These are phyloP conservation scores for Licmophora abbreviata DNA, from an alignment of 108 stramenopile genomes.

Conservation along the genomic window DNA sequence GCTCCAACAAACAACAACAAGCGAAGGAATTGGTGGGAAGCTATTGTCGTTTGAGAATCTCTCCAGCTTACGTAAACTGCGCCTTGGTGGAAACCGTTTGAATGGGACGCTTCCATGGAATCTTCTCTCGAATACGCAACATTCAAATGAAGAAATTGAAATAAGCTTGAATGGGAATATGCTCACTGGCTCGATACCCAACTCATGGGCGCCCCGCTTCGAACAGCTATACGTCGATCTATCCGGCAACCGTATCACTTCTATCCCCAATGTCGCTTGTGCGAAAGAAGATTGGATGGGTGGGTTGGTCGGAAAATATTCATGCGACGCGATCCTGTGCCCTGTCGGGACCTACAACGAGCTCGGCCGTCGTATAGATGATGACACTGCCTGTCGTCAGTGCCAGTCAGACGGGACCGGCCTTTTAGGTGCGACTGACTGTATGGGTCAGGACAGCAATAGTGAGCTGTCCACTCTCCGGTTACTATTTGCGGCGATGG, in stretches of 20 bases:
- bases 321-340: conserved; percentile 82
- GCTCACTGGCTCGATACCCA: conserved; percentile 28
- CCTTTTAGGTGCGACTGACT: conserved; percentile 40
- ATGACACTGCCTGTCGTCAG: conserved; percentile 12
- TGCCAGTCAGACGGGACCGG: conserved; percentile 16
- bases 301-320: conserved; percentile 39
- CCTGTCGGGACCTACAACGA: conserved; percentile 47
- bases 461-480: background rate
- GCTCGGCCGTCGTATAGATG: conserved; percentile 21
- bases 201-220: conserved; percentile 22
- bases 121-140: conserved; percentile 26
- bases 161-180: conserved; percentile 31
- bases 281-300: conserved; percentile 29
- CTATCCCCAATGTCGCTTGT: conserved; percentile 25
- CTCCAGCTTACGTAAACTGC: conserved; percentile 1
- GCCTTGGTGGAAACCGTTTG: conserved; percentile 14
- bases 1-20: conserved; percentile 24
- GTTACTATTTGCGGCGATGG: conserved; percentile 4
- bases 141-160: conserved; percentile 11
- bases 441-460: conserved; percentile 21
- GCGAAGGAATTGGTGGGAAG: conserved; percentile 9
- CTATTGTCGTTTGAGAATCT: conserved; percentile 1
- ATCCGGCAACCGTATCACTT: conserved; percentile 16
- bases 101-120: conserved; percentile 33
- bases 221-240: conserved; percentile 16